Evolutionary conservation across 441 rosid genomes (phyloP).

Genomic region (Syzygium syzygioides): DNA sequence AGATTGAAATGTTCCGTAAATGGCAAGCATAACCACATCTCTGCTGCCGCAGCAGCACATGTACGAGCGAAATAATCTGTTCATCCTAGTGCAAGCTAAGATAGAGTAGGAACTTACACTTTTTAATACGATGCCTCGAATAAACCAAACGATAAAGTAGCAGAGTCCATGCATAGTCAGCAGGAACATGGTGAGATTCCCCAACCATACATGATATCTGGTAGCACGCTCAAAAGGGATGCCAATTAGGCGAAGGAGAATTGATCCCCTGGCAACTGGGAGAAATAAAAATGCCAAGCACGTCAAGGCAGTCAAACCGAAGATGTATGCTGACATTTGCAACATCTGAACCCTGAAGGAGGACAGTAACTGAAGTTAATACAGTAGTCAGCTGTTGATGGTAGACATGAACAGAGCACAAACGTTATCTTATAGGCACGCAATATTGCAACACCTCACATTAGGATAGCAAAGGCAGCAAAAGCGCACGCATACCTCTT

Average conservation of each 20-base stretch:
- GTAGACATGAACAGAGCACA: neutral
- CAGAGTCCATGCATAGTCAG: conserved; percentile 56
- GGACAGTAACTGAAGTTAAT: neutral
- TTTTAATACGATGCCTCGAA: conserved; percentile 35
- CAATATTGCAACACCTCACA: neutral
- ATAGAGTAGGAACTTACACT: conserved; percentile 36
- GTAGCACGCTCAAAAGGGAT: conserved; percentile 72
- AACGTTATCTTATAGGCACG: neutral
- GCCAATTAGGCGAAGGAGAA: conserved; percentile 56
- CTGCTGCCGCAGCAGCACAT: neutral
- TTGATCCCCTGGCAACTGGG: conserved; percentile 60
- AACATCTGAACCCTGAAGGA: conserved; percentile 1
- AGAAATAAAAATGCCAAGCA: conserved; percentile 63
- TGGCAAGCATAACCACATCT: neutral
- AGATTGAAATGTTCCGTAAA: neutral
- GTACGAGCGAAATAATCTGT: neutral
- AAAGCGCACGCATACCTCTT: neutral
- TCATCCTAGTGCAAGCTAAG: neutral
- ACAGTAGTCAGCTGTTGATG: neutral
- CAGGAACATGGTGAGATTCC: conserved; percentile 57
- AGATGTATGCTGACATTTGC: conserved; percentile 10
- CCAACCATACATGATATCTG: conserved; percentile 71
- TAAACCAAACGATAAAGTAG: conserved; percentile 43
- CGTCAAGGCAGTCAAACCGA: conserved; percentile 1
- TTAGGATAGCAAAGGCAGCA: neutral